These are phyloP conservation scores for Dipteronia dyeriana DNA, from an alignment of 345 rosid genomes.

Conservation along the genomic window DNA sequence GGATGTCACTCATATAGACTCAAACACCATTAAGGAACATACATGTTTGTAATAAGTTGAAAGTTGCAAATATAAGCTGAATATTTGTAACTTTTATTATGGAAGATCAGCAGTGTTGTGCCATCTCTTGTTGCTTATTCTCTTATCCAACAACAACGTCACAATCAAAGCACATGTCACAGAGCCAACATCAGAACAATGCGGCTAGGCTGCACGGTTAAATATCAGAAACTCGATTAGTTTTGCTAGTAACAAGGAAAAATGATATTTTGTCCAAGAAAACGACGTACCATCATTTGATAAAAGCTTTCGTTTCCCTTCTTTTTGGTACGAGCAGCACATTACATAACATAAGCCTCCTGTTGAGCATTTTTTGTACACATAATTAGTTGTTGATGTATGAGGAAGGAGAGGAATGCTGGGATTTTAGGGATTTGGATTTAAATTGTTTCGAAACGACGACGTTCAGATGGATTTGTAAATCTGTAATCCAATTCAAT, in stretches of 20 bases:
- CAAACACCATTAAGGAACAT: not conserved
- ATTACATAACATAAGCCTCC: constrained; percentile 2
- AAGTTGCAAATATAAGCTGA: not conserved
- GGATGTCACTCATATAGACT: not conserved
- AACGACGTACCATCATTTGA: constrained; percentile 7
- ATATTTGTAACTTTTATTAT: too few relatives aligned
- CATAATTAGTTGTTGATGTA: too few relatives aligned
- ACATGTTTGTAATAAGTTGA: not conserved
- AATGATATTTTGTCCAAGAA: not conserved
- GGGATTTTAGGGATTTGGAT: too few relatives aligned
- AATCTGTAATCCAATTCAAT: too few relatives aligned
- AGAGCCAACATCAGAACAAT: constrained; percentile 18
- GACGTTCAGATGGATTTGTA: too few relatives aligned
- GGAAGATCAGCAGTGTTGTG: not conserved
- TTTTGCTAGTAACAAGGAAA: not conserved
- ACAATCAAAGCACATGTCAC: constrained; percentile 15
- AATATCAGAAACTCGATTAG: not conserved
- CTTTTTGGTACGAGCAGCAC: not conserved
- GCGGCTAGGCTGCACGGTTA: constrained; percentile 15
- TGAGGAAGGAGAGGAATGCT: too few relatives aligned
- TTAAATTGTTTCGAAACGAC: too few relatives aligned
- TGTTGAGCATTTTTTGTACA: not conserved
- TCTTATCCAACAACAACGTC: not conserved
- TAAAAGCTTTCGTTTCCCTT: constrained; percentile 10
- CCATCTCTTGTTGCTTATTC: not conserved